Conservation (phyloP, 495 filamentous ascomycete genomes). For the Mytilinidion resinicola region DNA sequence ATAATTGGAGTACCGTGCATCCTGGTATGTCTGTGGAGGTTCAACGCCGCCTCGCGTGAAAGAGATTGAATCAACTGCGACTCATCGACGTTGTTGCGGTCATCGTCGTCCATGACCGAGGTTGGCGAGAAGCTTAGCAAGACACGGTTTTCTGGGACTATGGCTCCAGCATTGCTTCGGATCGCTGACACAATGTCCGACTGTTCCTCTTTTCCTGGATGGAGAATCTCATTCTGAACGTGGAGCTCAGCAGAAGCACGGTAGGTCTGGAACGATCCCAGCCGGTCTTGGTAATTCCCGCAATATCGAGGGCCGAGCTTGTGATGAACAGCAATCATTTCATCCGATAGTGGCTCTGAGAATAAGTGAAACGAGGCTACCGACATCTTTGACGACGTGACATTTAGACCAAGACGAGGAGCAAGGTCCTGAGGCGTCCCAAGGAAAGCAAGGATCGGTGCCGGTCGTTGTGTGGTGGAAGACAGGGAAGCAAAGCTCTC, state of each 20-base stretch:
- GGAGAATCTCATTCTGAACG: constrained; percentile 82
- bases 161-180: constrained; percentile 66
- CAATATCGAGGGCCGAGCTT: constrained; percentile 84
- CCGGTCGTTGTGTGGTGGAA: constrained; percentile 35
- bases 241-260: constrained; percentile 88
- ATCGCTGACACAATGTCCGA: constrained; percentile 90
- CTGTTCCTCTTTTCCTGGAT: constrained; percentile 83
- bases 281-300: constrained; percentile 92
- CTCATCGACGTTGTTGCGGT: constrained; percentile 61
- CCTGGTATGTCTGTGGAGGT: constrained; percentile 63
- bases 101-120: constrained; percentile 70
- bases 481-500: constrained; percentile 58
- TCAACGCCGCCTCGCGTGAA: constrained; percentile 65
- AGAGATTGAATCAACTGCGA: constrained; percentile 68
- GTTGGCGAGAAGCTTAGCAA: constrained; percentile 76
- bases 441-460: constrained; percentile 79
- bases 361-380: constrained; percentile 83
- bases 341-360: constrained; percentile 81
- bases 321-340: constrained; percentile 83
- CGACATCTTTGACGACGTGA: constrained; percentile 77
- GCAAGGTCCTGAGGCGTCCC: constrained; percentile 91
- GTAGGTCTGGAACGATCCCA: constrained; percentile 96
- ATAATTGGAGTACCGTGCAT: constrained; percentile 71
- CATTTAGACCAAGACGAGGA: constrained; percentile 66
- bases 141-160: constrained; percentile 78